Evolutionary conservation across 352 stramenopile species (phyloP).

Genomic region (Pythium utonaiense): DNA sequence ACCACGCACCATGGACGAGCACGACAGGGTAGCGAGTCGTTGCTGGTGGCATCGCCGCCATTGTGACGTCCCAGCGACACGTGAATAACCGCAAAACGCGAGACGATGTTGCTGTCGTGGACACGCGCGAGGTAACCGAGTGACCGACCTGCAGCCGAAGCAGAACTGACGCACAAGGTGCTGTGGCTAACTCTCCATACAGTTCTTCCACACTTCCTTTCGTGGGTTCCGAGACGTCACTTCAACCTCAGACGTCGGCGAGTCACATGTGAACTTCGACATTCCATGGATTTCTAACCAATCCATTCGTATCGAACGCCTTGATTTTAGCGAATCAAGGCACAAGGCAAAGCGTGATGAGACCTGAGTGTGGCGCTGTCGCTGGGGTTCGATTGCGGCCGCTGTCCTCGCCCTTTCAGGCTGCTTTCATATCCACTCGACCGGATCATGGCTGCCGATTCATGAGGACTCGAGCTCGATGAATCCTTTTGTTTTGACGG

Average conservation of each 20-base stretch:
- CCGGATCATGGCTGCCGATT: too few species aligned
- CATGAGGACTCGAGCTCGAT: too few species aligned
- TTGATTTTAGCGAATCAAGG: slow-evolving; percentile 2
- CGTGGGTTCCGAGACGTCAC: background rate
- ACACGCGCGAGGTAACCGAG: too few species aligned
- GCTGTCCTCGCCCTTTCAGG: too few species aligned
- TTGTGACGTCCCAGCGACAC: background rate
- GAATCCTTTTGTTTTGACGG: too few species aligned
- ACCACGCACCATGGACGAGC: slow-evolving; percentile 27
- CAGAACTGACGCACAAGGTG: slow-evolving; percentile 8
- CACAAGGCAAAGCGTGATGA: too few species aligned
- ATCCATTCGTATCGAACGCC: background rate
- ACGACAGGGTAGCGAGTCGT: slow-evolving; percentile 27
- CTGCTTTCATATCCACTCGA: too few species aligned
- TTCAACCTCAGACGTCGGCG: slow-evolving; percentile 14
- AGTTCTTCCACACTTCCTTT: background rate
- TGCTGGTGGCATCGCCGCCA: background rate
- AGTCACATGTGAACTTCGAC: slow-evolving; percentile 2
- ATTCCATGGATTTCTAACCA: background rate
- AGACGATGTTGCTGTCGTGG: too few species aligned
- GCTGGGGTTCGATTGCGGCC: too few species aligned
- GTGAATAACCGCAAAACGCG: too few species aligned
- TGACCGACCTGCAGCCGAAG: too few species aligned
- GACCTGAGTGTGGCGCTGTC: background rate
- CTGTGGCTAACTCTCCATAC: background rate